Evolutionary conservation across 2,329 filamentous ascomycete species (phyloP).

Genomic region (Aspergillus neotritici): DNA sequence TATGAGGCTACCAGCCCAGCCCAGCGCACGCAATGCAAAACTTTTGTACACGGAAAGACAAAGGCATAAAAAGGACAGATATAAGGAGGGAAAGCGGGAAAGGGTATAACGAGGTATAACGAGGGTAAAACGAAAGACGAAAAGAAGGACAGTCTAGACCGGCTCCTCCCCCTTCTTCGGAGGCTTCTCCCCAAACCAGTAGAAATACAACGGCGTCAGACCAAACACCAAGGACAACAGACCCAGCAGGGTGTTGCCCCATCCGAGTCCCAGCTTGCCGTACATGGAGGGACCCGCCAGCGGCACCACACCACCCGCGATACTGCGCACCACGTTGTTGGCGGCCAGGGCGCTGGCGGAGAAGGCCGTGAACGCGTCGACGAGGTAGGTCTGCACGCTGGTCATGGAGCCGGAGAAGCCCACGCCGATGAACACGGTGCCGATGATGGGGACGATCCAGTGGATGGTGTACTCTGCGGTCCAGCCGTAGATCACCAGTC

Average conservation of each 20-base stretch:
- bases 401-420: slow-evolving; percentile 53
- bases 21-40: too few species aligned
- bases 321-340: slow-evolving; percentile 48
- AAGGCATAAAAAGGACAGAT: too few species aligned
- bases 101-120: too few species aligned
- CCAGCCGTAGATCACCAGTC: slow-evolving; percentile 57
- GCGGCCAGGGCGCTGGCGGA: slow-evolving; percentile 49
- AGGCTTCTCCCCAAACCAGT: too few species aligned
- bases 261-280: slow-evolving; percentile 40
- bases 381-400: slow-evolving; percentile 58
- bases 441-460: slow-evolving; percentile 59
- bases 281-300: slow-evolving; percentile 53
- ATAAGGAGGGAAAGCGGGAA: too few species aligned
- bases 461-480: slow-evolving; percentile 47
- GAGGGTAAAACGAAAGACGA: too few species aligned
- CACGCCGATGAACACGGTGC: slow-evolving; percentile 50
- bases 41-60: too few species aligned
- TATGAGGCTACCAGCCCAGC: too few species aligned
- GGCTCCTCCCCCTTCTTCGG: too few species aligned
- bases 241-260: slow-evolving; percentile 51
- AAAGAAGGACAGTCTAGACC: too few species aligned
- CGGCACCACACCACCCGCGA: slow-evolving; percentile 55
- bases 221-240: slow-evolving; percentile 49
- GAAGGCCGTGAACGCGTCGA: slow-evolving; percentile 48
- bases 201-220: slow-evolving; percentile 19